Evolutionary conservation across 2,329 filamentous ascomycete genomes (phyloP), one percentile per base, ranked within the genome.

Genomic region (Exophiala spinifera): DNA sequence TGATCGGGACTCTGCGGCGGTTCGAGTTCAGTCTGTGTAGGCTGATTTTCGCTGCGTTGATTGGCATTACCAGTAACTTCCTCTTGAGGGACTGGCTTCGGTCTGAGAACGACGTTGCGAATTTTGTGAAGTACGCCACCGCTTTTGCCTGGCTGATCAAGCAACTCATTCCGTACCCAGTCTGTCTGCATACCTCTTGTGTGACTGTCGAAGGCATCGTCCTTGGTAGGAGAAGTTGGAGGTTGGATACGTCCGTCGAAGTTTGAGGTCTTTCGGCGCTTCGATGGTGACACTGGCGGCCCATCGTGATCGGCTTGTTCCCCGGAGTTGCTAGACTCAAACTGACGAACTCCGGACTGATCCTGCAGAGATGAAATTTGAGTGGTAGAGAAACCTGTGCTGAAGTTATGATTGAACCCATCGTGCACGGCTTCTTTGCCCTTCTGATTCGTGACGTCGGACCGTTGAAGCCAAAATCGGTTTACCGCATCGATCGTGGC

Each of bases 251-350:
- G 17, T 23, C 39, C n/a, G 33, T 6, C 3, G 25, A 25, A 31
- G 37, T 17, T 33, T 13, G 6, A 36, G 11, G 53, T 60, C 42
- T 57, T 60, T 17, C 54, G 51, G 28, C 51, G 55, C 36, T 57
- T 57, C 10, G 42, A 14, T 6, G 44, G 46, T n/a, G 48, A 46
- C n/a, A 4, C 25, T 6, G 44, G 46, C 13, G 48, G 42, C n/a
- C 11, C 25, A 39, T 39, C 33, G n/a, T 17, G 36, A 28, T 10
- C 49, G 7, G n/a, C n/a, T 28, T n/a, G 10, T 33, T 52, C 37
- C 17, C 19, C 28, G 7, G 8, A 10, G n/a, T 17, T 25, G 34
- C 34, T 21, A 20, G 14, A 23, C 4, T 15, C 20, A 17, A 20
- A 15, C 21, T 47, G 37, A 19, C 42, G 33, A 42, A 31, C 46